A percentile compares a stretch with the other conserved stretches of the same genome.
These are phyloP conservation scores for Oropetium thomaeum DNA, from an alignment of 176 grass and related monocot genomes.

Conservation along the genomic window DNA sequence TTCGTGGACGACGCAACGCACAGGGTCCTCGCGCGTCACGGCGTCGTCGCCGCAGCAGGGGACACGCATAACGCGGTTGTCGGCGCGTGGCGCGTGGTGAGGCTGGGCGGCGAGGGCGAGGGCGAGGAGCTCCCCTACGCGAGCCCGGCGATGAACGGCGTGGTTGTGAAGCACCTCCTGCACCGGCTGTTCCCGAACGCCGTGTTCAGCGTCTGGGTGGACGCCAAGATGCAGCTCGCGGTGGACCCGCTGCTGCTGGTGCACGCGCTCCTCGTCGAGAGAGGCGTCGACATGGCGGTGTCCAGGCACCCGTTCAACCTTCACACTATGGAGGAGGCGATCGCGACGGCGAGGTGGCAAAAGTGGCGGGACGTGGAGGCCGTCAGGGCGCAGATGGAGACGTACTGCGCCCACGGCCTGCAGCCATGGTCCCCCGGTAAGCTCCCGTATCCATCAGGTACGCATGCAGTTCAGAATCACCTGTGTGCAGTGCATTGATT, in stretches of 20 bases:
- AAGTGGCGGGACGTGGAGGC: constrained; percentile 66
- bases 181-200: too few species aligned
- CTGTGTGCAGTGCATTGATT: background rate
- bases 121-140: constrained; percentile 84
- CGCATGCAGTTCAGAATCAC: background rate
- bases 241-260: too few species aligned
- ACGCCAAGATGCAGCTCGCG: constrained; percentile 76
- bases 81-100: constrained; percentile 65
- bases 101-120: too few species aligned
- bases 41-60: constrained; percentile 49
- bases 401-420: constrained; percentile 69
- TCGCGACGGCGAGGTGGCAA: constrained; percentile 83
- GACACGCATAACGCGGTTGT: too few species aligned
- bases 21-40: constrained; percentile 35
- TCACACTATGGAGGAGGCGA: constrained; percentile 88
- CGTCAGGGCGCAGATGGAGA: constrained; percentile 87
- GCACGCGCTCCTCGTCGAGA: constrained; percentile 48
- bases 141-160: constrained; percentile 78
- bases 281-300: constrained; percentile 56
- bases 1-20: constrained; percentile 65
- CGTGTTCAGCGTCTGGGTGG: too few species aligned
- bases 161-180: constrained; percentile 72
- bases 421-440: constrained; percentile 81
- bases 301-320: constrained; percentile 76
- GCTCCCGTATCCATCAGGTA: constrained; percentile 78